Conservation (phyloP, 2,329 filamentous ascomycete genomes). For the Fusarium paranaense region DNA sequence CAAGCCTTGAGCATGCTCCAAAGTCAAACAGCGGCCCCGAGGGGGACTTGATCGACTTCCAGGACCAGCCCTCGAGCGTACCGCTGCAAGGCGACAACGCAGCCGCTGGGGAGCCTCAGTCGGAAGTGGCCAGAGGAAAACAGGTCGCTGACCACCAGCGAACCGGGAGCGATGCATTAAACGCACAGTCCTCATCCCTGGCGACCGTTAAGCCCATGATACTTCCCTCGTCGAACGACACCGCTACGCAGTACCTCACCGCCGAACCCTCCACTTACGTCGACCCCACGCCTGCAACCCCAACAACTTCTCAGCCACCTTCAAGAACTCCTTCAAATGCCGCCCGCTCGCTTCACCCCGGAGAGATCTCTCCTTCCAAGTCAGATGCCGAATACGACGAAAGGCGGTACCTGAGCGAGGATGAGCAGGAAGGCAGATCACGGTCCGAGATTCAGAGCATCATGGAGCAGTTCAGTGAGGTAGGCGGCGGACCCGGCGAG, state of each 20-base stretch:
- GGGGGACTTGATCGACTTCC: constrained; percentile 40
- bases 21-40: constrained; percentile 1
- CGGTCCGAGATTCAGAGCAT: constrained; percentile 94
- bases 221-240: constrained; percentile 50
- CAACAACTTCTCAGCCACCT: constrained; percentile 64
- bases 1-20: not conserved
- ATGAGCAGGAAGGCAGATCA: constrained; percentile 75
- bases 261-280: constrained; percentile 63
- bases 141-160: constrained; percentile 34
- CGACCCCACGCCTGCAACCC: constrained; percentile 70
- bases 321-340: constrained; percentile 70
- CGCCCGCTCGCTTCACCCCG: constrained; percentile 58
- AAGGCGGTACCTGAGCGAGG: constrained; percentile 67
- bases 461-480: constrained; percentile 93
- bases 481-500: constrained; percentile 75
- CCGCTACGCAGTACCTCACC: constrained; percentile 57
- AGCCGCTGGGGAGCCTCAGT: constrained; percentile 15
- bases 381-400: constrained; percentile 69
- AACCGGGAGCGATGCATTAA: constrained; percentile 25
- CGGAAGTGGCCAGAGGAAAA: constrained; percentile 40
- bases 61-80: constrained; percentile 20
- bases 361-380: constrained; percentile 64
- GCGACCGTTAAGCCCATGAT: constrained; percentile 62
- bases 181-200: constrained; percentile 59
- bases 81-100: constrained; percentile 3